phyloP scores from a whole-genome alignment of 129 eudicot species.

The Tagetes erecta region DNA sequence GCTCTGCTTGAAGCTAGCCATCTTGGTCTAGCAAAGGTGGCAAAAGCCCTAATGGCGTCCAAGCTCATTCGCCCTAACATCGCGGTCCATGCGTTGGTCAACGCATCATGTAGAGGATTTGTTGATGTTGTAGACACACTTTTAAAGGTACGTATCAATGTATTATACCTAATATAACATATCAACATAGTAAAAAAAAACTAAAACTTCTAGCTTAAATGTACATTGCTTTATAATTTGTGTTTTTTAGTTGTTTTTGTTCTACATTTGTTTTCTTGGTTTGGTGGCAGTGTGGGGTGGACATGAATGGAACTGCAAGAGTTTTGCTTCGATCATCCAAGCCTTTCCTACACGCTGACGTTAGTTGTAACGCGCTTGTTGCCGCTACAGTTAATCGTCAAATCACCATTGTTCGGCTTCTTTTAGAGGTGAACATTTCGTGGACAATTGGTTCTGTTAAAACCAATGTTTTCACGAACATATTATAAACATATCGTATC shows the following conservation, averaged over 20 bases:
- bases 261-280: background rate
- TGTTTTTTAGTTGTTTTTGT: too few species aligned
- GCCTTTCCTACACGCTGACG: conserved; percentile 75
- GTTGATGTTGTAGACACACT: conserved; percentile 62
- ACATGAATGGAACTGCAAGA: conserved; percentile 65
- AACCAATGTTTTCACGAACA: background rate
- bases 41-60: conserved; percentile 68
- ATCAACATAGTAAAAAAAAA: too few species aligned
- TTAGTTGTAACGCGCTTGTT: conserved; percentile 71
- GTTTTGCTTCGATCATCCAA: conserved; percentile 82
- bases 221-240: too few species aligned
- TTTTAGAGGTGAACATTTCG: conserved; percentile 48
- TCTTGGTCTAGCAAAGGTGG: conserved; percentile 52
- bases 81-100: conserved; percentile 69
- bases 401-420: conserved; percentile 50
- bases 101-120: conserved; percentile 75
- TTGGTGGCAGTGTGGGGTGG: conserved; percentile 67
- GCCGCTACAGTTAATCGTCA: conserved; percentile 82
- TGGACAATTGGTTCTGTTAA: background rate
- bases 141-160: conserved; percentile 49
- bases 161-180: too few species aligned
- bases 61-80: conserved; percentile 66
- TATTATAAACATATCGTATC: too few species aligned
- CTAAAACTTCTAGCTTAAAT: too few species aligned
- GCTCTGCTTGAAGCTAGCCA: conserved; percentile 79